Evolutionary conservation across 805 yeast genomes (phyloP), one percentile per base, ranked within the genome.

Genomic region (Millerozyma acaciae): DNA sequence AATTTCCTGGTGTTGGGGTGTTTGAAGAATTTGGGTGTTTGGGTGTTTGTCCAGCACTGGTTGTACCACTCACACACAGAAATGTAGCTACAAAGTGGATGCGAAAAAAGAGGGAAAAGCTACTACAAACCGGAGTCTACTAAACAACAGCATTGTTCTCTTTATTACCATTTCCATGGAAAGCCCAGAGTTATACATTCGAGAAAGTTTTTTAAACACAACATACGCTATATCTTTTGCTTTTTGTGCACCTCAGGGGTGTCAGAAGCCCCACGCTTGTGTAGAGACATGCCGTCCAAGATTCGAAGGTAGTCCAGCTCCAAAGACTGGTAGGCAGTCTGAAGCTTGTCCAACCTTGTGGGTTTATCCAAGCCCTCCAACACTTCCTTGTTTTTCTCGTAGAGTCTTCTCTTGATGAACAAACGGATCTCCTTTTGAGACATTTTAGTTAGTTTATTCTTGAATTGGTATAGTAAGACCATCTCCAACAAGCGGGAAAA

Each of bases 331-430:
- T 78, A 86, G 0, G 96, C 90, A 8, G 80, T 77, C 33, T 84
- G 86, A 23, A 87, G 65, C 47, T 84, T 84, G 46, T 81, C 86
- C 40, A 70, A 70, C 40, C 75, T 67, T n/a, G 78, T 77, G 1
- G 75, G 65, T n/a, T 60, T 67, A 26, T 81, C 87, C 51, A 87
- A 60, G 4, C 77, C 83, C 21, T 57, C 60, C 34, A 93, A 65
- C 0, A 87, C 88, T 36, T 89, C 97, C 46, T 68, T 75, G 60
- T 93, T 93, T 51, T 86, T 84, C 35, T 76, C 70, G 51, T 70
- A 90, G 16, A 93, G 60, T 38, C 98, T 70, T 47, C 67, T 73
- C 56, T 89, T 90, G 40, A 90, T 80, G 42, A 73, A 71, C 19
- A 80, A 49, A 33, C 93, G 63, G 5, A 76, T 59, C 5, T 65